Conservation (phyloP, 2,329 filamentous ascomycete genomes). For the Monosporascus sp. region DNA sequence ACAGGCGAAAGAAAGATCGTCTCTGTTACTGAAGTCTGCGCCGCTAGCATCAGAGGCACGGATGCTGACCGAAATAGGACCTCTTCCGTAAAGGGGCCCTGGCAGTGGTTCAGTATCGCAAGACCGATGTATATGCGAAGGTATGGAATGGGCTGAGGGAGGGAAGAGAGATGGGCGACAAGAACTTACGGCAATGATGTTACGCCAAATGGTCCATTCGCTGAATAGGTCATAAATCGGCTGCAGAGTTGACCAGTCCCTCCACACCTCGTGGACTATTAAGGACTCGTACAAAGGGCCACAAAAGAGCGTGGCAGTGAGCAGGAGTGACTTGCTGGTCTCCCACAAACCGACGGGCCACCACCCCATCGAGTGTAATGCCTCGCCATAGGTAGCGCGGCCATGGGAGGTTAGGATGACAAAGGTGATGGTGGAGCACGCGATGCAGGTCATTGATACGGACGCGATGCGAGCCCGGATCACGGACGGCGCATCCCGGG, state of each 20-base stretch:
- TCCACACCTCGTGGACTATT: conserved; percentile 67
- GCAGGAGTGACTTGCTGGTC: conserved; percentile 55
- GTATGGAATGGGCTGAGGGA: neutral
- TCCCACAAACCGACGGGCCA: conserved; percentile 71
- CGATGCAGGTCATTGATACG: conserved; percentile 69
- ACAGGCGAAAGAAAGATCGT: conserved; percentile 81
- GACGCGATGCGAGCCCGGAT: conserved; percentile 82
- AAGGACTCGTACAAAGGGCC: conserved; percentile 80
- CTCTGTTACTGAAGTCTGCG: conserved; percentile 48
- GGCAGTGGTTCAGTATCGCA: conserved; percentile 5
- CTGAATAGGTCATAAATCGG: conserved; percentile 56
- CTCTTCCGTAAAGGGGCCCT: conserved; percentile 90
- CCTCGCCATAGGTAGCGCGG: conserved; percentile 44
- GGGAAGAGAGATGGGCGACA: neutral
- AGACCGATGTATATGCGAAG: conserved; percentile 4
- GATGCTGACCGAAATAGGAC: conserved; percentile 86
- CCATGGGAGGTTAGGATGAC: conserved; percentile 56
- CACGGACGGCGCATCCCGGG: conserved; percentile 82
- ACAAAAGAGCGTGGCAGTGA: conserved; percentile 75
- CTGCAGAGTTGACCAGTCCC: conserved; percentile 53
- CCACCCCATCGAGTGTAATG: conserved; percentile 69
- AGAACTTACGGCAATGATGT: conserved; percentile 71
- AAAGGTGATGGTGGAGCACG: conserved; percentile 63
- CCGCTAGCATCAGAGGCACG: conserved; percentile 74
- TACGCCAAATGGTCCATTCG: conserved; percentile 81